These are phyloP conservation scores for Penicillium roqueforti DNA, from an alignment of 495 filamentous ascomycete genomes.

Conservation along the genomic window DNA sequence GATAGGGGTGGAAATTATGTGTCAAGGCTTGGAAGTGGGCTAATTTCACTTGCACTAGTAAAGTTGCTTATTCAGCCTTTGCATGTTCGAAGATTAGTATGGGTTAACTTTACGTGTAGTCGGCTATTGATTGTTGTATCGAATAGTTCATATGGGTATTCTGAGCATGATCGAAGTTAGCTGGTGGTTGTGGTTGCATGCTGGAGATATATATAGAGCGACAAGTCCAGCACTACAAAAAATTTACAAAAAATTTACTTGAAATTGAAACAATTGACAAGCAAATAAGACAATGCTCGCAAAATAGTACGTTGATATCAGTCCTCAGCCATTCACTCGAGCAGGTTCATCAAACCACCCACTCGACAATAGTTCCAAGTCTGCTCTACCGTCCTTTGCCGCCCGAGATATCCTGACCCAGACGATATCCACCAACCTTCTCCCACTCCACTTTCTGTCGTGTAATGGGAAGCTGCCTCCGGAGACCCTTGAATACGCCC, in stretches of 20 bases:
- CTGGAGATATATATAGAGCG: neutral
- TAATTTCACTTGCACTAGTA: neutral
- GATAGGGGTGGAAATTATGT: conserved; percentile 2
- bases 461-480: conserved; percentile 91
- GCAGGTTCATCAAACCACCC: conserved; percentile 2
- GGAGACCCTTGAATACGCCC: conserved; percentile 87
- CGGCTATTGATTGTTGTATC: too few relatives aligned
- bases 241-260: neutral
- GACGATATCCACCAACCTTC: conserved; percentile 90
- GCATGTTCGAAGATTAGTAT: neutral
- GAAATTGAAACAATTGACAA: neutral
- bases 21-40: conserved; percentile 4
- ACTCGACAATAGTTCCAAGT: conserved; percentile 2
- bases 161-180: neutral
- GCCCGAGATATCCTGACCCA: conserved; percentile 65
- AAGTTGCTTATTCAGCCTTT: conserved; percentile 18
- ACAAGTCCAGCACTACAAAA: neutral
- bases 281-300: conserved; percentile 4
- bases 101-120: neutral
- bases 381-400: conserved; percentile 35
- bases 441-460: conserved; percentile 99
- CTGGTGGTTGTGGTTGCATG: neutral
- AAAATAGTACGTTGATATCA: conserved; percentile 12
- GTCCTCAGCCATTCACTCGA: conserved; percentile 4
- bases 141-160: neutral